Evolutionary conservation across 805 yeast species (phyloP).

Genomic region (Wickerhamiella parazyma): DNA sequence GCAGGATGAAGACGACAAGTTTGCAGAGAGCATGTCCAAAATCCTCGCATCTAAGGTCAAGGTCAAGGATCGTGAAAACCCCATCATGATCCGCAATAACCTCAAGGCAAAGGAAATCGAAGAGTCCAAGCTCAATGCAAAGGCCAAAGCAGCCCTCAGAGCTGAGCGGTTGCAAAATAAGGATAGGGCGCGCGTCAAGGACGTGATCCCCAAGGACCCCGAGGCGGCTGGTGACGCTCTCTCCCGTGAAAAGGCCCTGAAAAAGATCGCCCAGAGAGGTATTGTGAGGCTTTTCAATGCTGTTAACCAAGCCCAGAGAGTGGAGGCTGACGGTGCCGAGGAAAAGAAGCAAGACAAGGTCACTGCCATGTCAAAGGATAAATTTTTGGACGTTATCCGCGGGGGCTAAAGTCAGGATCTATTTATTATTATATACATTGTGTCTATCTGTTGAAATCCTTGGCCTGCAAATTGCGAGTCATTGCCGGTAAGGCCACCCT

Average conservation of each 20-base stretch:
- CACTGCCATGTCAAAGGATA: conserved; percentile 76
- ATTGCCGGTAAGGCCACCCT: conserved; percentile 93
- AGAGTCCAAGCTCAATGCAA: conserved; percentile 64
- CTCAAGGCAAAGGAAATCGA: conserved; percentile 63
- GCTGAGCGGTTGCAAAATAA: conserved; percentile 57
- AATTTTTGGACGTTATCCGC: conserved; percentile 71
- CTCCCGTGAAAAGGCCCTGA: conserved; percentile 54
- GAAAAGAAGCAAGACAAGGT: conserved; percentile 32
- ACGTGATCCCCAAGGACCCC: conserved; percentile 46
- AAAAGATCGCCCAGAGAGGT: conserved; percentile 78
- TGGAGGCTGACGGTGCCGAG: conserved; percentile 27
- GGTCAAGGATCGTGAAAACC: conserved; percentile 80
- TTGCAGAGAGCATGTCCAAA: conserved; percentile 73
- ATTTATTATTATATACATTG: conserved; percentile 8
- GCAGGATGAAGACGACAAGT: conserved; percentile 29
- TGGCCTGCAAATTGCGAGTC: conserved; percentile 82
- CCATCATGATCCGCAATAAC: conserved; percentile 73
- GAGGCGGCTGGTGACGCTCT: conserved; percentile 44
- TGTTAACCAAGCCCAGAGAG: conserved; percentile 54
- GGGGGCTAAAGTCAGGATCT: conserved; percentile 13
- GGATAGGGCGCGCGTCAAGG: conserved; percentile 52
- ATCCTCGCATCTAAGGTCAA: conserved; percentile 74
- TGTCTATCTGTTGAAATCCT: conserved; percentile 41
- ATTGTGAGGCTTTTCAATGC: conserved; percentile 78
- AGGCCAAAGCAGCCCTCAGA: conserved; percentile 58